Conservation (phyloP, 495 filamentous ascomycete genomes). For the Hypomontagnella submonticulosa region DNA sequence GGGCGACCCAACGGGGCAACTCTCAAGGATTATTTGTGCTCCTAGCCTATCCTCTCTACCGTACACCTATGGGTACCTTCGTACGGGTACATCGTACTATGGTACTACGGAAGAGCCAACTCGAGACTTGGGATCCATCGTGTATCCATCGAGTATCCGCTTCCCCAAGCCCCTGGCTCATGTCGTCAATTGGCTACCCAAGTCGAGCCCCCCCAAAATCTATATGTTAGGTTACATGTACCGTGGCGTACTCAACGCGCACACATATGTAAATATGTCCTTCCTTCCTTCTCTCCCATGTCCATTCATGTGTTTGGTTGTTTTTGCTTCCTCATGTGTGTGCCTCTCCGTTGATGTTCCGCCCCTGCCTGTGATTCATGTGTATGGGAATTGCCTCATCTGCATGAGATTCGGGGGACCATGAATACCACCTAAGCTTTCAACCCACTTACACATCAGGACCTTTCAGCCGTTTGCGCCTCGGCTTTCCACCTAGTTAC, state of each 20-base stretch:
- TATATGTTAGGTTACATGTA: conserved; percentile 38
- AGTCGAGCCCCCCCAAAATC: conserved; percentile 28
- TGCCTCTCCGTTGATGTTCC: conserved; percentile 24
- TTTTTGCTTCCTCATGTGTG: conserved; percentile 29
- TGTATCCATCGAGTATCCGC: conserved; percentile 33
- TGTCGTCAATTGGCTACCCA: conserved; percentile 38
- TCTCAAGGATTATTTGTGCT: conserved; percentile 21
- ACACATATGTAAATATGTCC: conserved; percentile 38
- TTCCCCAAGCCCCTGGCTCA: conserved; percentile 38
- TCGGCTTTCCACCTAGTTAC: conserved; percentile 2
- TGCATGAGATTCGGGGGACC: conserved; percentile 29
- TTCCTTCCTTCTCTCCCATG: conserved; percentile 27
- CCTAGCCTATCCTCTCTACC: conserved; percentile 15
- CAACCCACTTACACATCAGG: conserved; percentile 17
- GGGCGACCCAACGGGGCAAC: conserved; percentile 28
- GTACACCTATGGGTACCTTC: not conserved
- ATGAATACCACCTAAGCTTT: conserved; percentile 40
- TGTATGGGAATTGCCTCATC: conserved; percentile 44
- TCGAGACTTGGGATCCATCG: conserved; percentile 19
- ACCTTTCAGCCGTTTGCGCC: conserved; percentile 17
- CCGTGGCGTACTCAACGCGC: conserved; percentile 15
- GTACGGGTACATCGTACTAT: conserved; percentile 13
- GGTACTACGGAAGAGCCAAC: conserved; percentile 14
- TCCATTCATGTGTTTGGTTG: conserved; percentile 29
- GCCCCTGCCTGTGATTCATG: conserved; percentile 32